Conservation (phyloP, 352 stramenopile genomes). For the Phytophthora palmivora region DNA sequence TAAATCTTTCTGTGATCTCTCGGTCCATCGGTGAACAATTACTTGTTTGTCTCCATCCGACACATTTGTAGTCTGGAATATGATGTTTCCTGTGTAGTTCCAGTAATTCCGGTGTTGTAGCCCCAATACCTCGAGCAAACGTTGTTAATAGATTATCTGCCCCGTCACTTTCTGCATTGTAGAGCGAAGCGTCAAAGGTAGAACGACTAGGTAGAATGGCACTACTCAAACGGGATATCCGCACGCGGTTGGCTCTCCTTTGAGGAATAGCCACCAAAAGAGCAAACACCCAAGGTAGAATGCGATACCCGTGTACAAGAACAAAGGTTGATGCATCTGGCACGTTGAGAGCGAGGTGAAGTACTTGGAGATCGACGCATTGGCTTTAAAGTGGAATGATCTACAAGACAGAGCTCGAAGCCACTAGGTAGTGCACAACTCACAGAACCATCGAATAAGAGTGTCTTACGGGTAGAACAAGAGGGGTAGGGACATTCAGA, state of each 20-base stretch:
- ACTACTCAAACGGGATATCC: constrained; percentile 21
- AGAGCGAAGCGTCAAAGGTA: not conserved
- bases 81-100: constrained; percentile 22
- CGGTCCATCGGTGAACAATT: constrained; percentile 45
- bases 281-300: constrained; percentile 30
- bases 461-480: constrained; percentile 21
- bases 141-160: constrained; percentile 15
- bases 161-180: not conserved
- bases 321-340: constrained; percentile 17
- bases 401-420: constrained; percentile 4
- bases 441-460: constrained; percentile 3
- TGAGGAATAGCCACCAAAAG: constrained; percentile 38
- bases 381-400: not conserved
- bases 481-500: constrained; percentile 17
- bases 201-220: constrained; percentile 10
- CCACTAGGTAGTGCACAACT: constrained; percentile 4
- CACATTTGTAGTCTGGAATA: constrained; percentile 40
- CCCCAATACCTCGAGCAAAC: constrained; percentile 30
- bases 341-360: constrained; percentile 7
- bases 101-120: constrained; percentile 25
- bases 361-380: constrained; percentile 19
- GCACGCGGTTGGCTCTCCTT: constrained; percentile 26
- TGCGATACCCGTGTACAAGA: constrained; percentile 32
- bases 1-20: constrained; percentile 40
- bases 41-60: constrained; percentile 56